Evolutionary conservation across 768 basidiomycete genomes (phyloP), one percentile per base, ranked within the genome.

Genomic region (Holtermannia corniformis): DNA sequence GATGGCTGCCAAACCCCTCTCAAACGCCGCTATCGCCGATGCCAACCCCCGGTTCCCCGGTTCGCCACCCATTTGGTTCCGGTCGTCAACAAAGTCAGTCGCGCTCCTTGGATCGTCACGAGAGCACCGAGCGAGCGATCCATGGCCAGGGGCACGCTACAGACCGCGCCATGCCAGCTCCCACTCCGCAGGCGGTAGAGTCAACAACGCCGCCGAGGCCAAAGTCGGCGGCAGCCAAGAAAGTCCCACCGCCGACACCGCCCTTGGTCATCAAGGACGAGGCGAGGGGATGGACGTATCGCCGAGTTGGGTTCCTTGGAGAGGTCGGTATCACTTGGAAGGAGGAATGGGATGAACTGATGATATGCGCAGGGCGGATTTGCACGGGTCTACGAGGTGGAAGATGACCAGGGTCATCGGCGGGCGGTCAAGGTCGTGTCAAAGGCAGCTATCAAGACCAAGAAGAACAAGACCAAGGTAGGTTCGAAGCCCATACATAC

Each of bases 391-490:
- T 99, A 93, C 64, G 88, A 95, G 75, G 86, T 90, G n/a, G 81
- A 83, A 67, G 87, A 90, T 62, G 61, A 70, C 10, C 75, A 78
- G 44, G 84, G 83, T 14, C 72, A 74, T 21, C 76, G 83, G 32
- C 77, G 82, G 48, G 92, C 92, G 11, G 86, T 92, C 74, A 96
- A 99, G 75, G 91, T 95, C 43, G 85, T 99, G 58, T 86, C 86
- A n/a, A 90, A 92, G 75, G 77, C 79, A 22, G 88, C 87, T 25
- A 79, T 99, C 60, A 86, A 87, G 75, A 89, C 89, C 16, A 93
- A 89, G 76, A 96, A 96, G 73, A 91, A 89, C 21, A 93, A 93
- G 74, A 92, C 90, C 16, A 96, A 96, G 81, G 92, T 89, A 46
- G 49, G 78, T 52, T 49, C 3, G 37, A 20, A 45, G 56, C 44